Evolutionary conservation across 495 filamentous ascomycete species (phyloP), one percentile per base, ranked within the genome.

Genomic region (Penicillium daleae): DNA sequence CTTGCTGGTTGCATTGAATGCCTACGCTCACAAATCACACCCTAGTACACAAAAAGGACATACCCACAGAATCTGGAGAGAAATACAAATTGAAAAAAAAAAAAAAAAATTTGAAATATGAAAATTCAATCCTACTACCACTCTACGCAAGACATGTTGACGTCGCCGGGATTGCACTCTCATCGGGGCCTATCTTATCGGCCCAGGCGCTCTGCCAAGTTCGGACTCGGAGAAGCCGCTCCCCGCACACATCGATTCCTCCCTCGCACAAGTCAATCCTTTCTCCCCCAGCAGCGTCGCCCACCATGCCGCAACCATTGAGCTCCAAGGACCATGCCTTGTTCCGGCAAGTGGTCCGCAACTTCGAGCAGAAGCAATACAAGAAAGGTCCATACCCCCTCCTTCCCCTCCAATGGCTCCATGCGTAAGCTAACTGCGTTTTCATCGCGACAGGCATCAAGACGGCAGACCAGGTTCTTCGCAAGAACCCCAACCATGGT

Each of bases 351-450:
- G 89, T 99, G 67, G 89, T 97, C 63, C 93, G 93, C 75, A 85
- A 90, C 76, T 99, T 97, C 84, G 95, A 99, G 77, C 86, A 89
- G 67, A 99, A 99, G 78, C 95, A 97, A 75, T 97, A 97, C 82
- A 99, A 98, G 80, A 96, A 97, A 76, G 90, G 90, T 85, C 17
- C 27, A 29, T 24, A 48, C 4, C 19, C 26, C 19, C 15, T 13
- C 53, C 46, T 7, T 29, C 46, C 33, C 32, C 54, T 17, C 15
- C 48, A 56, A 56, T 56, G 59, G 29, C 6, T 19, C 24, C 19
- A 39, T 32, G n/a, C 19, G n/a, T 66, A 24, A 63, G 60, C 65
- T 72, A 65, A 72, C 57, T 31, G 29, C 63, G 37, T 69, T 64
- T 60, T 67, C 58, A 57, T 66, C 51, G 48, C 15, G 51, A 66